A percentile compares a stretch with the other conserved stretches of the same genome.
These are phyloP conservation scores for Petunia hybrid DNA, from an alignment of 305 asterid species.

Conservation along the genomic window DNA sequence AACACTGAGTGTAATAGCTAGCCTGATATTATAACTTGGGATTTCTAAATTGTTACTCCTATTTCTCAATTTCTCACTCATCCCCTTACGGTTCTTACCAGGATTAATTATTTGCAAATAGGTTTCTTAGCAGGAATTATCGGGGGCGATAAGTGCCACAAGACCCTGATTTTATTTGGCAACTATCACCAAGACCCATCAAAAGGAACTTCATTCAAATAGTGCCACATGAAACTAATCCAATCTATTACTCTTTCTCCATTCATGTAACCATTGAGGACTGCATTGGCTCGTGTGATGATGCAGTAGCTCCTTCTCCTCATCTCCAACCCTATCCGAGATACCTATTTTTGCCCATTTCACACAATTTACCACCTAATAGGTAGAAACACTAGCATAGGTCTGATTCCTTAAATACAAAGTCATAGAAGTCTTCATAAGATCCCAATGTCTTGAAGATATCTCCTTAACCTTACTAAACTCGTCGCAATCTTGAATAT, in stretches of 20 bases:
- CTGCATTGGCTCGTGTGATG: neutral
- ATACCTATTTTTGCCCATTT: neutral
- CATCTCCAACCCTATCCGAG: neutral
- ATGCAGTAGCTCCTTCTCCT: neutral
- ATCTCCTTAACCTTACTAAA: neutral
- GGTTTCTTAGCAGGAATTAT: neutral
- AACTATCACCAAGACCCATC: conserved; percentile 7
- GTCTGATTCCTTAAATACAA: neutral
- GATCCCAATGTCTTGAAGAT: neutral
- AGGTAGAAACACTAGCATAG: neutral
- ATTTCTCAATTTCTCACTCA: neutral
- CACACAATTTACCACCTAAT: neutral
- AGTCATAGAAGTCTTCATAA: neutral
- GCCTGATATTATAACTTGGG: neutral
- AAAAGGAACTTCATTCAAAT: conserved; percentile 23
- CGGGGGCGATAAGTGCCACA: conserved; percentile 1
- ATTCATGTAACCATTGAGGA: neutral
- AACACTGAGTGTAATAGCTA: neutral
- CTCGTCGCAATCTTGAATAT: neutral
- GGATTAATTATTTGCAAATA: neutral
- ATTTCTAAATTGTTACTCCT: neutral
- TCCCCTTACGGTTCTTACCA: neutral
- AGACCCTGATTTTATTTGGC: conserved; percentile 18
- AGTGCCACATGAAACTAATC: conserved; percentile 15
- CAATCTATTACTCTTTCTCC: neutral